A percentile compares a stretch with the other conserved stretches of the same genome.
phyloP scores from a whole-genome alignment of 1,284 basidiomycete species.

The Sporisorium reilianum region DNA sequence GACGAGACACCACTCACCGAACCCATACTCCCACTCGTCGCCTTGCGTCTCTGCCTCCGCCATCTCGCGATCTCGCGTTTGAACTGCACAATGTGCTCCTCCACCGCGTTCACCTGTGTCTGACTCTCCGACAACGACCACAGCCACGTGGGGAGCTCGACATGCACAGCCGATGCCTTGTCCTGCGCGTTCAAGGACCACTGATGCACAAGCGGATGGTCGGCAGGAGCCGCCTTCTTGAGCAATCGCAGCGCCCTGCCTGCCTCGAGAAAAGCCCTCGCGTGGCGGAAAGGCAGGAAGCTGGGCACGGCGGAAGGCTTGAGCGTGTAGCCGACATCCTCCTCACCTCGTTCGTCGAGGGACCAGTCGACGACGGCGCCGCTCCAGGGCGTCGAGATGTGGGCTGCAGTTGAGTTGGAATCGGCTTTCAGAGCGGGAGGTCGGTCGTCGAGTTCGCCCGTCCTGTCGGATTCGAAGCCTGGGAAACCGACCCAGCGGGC shows the following conservation, averaged over 20 bases:
- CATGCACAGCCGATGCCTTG: background rate
- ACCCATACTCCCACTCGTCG: background rate
- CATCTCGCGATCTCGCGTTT: constrained; percentile 42
- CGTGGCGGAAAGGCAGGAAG: constrained; percentile 42
- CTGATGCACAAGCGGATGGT: constrained; percentile 51
- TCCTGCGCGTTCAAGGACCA: constrained; percentile 23
- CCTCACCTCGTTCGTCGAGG: constrained; percentile 52
- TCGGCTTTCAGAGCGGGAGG: constrained; percentile 7
- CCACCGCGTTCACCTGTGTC: constrained; percentile 13
- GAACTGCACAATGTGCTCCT: constrained; percentile 30
- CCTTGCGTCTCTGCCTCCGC: constrained; percentile 34
- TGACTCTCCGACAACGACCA: constrained; percentile 25
- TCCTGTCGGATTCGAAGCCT: constrained; percentile 36
- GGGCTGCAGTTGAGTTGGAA: background rate
- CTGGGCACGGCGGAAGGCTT: constrained; percentile 51
- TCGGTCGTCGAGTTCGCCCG: constrained; percentile 39
- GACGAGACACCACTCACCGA: constrained; percentile 4
- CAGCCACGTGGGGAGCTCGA: constrained; percentile 47
- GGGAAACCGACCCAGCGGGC: constrained; percentile 58
- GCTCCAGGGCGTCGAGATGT: constrained; percentile 44
- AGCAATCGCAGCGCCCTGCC: constrained; percentile 54
- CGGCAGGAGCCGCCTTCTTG: constrained; percentile 51
- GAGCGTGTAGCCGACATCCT: constrained; percentile 54
- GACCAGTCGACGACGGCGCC: constrained; percentile 54
- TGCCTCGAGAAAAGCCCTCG: constrained; percentile 52